A percentile compares a stretch with the other conserved stretches of the same genome.
These are phyloP conservation scores for Apophysomyces ossiformis DNA, from an alignment of 371 early-diverging fungal species.

Conservation along the genomic window DNA sequence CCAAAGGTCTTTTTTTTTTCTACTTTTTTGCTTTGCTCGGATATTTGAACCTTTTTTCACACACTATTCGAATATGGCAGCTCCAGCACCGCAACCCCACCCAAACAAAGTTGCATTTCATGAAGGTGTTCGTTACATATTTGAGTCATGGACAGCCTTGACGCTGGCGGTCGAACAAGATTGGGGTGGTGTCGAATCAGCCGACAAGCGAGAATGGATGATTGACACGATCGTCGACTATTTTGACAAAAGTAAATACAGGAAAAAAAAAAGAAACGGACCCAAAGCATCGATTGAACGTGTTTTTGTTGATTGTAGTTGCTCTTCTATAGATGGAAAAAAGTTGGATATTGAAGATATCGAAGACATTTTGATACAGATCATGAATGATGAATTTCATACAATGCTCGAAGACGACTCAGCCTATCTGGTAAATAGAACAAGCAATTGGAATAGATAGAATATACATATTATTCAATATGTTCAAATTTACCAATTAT, in stretches of 20 bases:
- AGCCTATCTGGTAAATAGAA: slow-evolving; percentile 43
- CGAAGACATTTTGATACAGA: slow-evolving; percentile 63
- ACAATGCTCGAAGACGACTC: slow-evolving; percentile 69
- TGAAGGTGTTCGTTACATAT: slow-evolving; percentile 60
- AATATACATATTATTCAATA: no score
- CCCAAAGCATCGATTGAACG: not conserved
- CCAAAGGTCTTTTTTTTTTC: not conserved
- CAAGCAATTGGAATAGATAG: no score
- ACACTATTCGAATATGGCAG: slow-evolving; percentile 14
- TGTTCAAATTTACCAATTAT: no score
- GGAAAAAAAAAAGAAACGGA: not conserved
- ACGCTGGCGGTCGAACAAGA: slow-evolving; percentile 78
- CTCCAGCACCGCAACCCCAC: slow-evolving; percentile 34
- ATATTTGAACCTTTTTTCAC: slow-evolving; percentile 2
- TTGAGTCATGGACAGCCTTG: slow-evolving; percentile 78
- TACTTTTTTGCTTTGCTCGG: not conserved
- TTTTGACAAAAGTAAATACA: slow-evolving; percentile 66
- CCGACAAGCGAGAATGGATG: slow-evolving; percentile 79
- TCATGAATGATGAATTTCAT: slow-evolving; percentile 74
- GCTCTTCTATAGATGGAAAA: slow-evolving; percentile 54
- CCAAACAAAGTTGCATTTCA: slow-evolving; percentile 68
- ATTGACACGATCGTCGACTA: slow-evolving; percentile 70
- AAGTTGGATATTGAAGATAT: slow-evolving; percentile 64
- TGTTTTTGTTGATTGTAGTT: not conserved
- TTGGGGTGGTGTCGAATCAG: slow-evolving; percentile 81